Percentiles rank a stretch among this genome's conserved stretches.
Conservation (phyloP, 805 yeast genomes). For the Metschnikowia bowlesiae region DNA sequence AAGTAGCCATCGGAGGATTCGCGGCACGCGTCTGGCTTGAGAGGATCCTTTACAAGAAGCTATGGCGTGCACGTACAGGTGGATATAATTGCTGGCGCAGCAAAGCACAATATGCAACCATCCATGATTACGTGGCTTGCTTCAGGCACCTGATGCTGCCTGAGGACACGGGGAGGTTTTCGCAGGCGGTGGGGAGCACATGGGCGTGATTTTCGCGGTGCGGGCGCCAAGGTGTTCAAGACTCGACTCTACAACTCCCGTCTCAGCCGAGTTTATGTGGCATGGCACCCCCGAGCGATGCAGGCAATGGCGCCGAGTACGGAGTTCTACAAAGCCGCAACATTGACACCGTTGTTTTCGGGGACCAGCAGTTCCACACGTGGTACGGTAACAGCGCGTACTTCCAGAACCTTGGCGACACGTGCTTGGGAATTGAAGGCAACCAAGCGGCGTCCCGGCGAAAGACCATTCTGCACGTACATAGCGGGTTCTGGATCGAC, state of each 20-base stretch:
- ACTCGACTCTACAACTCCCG: neutral
- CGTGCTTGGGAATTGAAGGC: constrained; percentile 16
- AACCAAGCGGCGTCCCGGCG: constrained; percentile 6
- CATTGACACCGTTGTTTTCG: constrained; percentile 62
- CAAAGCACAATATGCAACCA: neutral
- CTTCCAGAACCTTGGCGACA: constrained; percentile 41
- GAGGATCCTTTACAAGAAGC: too few species aligned
- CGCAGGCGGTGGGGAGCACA: too few species aligned
- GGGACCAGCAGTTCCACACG: constrained; percentile 63
- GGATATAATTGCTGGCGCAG: neutral
- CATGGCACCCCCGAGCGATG: constrained; percentile 1
- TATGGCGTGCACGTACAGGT: too few species aligned
- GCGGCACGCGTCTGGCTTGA: neutral
- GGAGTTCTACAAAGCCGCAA: constrained; percentile 63
- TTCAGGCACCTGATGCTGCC: too few species aligned
- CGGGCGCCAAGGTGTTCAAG: neutral
- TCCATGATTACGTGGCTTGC: too few species aligned
- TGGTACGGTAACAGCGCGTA: constrained; percentile 90
- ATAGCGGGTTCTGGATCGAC: constrained; percentile 48
- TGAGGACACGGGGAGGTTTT: too few species aligned
- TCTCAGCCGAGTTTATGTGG: neutral
- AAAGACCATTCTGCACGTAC: constrained; percentile 7
- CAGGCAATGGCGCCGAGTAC: constrained; percentile 29
- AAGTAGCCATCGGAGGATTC: neutral
- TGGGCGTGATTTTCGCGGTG: neutral